These are phyloP conservation scores for Misopates orontium DNA, from an alignment of 257 asterid species.

Conservation along the genomic window DNA sequence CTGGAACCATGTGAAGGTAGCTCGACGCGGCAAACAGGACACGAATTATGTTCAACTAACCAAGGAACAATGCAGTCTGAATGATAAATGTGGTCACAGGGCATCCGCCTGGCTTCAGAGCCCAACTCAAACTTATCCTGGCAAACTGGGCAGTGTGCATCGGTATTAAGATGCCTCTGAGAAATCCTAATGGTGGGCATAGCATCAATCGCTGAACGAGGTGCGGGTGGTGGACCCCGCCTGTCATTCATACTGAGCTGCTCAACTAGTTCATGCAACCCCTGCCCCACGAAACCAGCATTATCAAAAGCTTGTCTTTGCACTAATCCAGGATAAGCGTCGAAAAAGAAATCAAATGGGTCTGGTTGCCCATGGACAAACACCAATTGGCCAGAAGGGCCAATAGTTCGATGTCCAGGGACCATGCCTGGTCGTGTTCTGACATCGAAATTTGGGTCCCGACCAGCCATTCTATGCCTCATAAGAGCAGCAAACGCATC, in stretches of 20 bases:
- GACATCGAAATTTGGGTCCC: conserved; percentile 63
- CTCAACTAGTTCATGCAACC: conserved; percentile 44
- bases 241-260: conserved; percentile 45
- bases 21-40: conserved; percentile 77
- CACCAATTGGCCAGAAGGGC: conserved; percentile 52
- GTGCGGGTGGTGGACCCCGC: conserved; percentile 63
- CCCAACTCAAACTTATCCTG: conserved; percentile 68
- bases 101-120: conserved; percentile 70
- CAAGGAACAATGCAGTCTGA: conserved; percentile 77
- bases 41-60: conserved; percentile 70
- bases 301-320: conserved; percentile 40
- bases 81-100: conserved; percentile 72
- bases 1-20: conserved; percentile 47
- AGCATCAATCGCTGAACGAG: conserved; percentile 69
- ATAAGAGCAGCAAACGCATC: conserved; percentile 72
- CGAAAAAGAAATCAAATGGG: conserved; percentile 40
- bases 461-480: conserved; percentile 82
- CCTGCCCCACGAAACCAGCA: conserved; percentile 42
- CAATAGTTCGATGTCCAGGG: too few relatives aligned
- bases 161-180: conserved; percentile 55
- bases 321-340: conserved; percentile 32
- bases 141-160: conserved; percentile 73
- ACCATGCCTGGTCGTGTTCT: conserved; percentile 56
- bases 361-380: conserved; percentile 52
- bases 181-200: conserved; percentile 64